Evolutionary conservation across 805 yeast species (phyloP).

Genomic region (Saccharomyces kudriavzevii): DNA sequence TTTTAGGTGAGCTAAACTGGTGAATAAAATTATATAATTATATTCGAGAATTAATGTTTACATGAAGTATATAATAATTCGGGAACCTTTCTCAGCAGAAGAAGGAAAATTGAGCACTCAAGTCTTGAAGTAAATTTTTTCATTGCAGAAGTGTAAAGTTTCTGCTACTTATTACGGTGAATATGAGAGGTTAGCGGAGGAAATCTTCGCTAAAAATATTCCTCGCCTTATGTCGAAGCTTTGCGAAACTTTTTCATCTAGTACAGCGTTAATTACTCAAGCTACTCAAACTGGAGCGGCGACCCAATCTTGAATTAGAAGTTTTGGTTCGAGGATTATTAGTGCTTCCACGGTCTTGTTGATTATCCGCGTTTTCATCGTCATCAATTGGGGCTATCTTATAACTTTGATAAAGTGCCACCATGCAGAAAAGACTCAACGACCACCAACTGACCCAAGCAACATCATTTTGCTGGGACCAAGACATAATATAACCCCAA

Average conservation of each 20-base stretch:
- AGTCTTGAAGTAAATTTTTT: too few species aligned
- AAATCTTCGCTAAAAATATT: background rate
- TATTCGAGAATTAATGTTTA: background rate
- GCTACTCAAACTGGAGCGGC: constrained; percentile 6
- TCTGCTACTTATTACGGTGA: background rate
- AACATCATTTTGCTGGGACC: constrained; percentile 26
- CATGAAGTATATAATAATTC: background rate
- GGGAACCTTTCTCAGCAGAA: too few species aligned
- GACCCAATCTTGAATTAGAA: background rate
- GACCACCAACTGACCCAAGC: constrained; percentile 32
- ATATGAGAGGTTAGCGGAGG: background rate
- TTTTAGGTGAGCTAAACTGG: too few species aligned
- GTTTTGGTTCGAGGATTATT: background rate
- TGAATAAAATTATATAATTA: too few species aligned
- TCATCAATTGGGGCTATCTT: constrained; percentile 25
- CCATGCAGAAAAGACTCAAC: constrained; percentile 19
- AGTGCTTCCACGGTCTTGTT: constrained; percentile 1
- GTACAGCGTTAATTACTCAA: constrained; percentile 3
- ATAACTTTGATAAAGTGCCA: constrained; percentile 27
- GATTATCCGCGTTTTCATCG: constrained; percentile 16
- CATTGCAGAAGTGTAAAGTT: background rate
- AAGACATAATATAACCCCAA: constrained; percentile 44
- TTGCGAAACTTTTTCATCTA: background rate
- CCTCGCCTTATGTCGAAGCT: background rate
- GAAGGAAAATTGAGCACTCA: too few species aligned